Conservation (phyloP, 257 asterid genomes). For the Prunella vulgaris region DNA sequence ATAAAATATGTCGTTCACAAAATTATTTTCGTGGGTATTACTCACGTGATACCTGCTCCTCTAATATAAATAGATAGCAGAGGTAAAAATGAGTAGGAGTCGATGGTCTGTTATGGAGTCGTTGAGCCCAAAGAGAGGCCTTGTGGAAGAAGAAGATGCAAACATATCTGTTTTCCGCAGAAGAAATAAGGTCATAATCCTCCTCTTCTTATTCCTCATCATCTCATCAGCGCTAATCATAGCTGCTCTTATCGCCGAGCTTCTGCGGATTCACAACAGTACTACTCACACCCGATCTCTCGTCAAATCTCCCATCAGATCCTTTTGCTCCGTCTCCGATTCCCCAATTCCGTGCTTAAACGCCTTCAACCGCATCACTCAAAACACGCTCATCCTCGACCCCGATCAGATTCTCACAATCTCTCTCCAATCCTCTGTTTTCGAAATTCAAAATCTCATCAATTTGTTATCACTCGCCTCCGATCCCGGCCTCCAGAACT, state of each 20-base stretch:
- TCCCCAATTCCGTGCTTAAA: background rate
- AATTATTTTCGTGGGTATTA: too few relatives aligned
- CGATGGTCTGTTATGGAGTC: background rate
- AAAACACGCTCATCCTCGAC: background rate
- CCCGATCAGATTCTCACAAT: conserved; percentile 24
- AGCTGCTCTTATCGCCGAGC: conserved; percentile 13
- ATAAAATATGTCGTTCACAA: too few relatives aligned
- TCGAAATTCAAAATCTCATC: background rate
- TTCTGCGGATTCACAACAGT: background rate
- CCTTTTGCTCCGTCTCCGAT: conserved; percentile 3
- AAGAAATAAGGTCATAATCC: conserved; percentile 21
- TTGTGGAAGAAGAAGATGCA: background rate
- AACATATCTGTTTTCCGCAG: conserved; percentile 13
- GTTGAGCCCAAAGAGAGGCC: background rate
- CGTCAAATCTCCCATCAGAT: background rate
- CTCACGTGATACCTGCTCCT: too few relatives aligned
- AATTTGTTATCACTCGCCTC: background rate
- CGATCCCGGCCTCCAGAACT: background rate
- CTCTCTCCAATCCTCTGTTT: conserved; percentile 17
- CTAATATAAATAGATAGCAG: too few relatives aligned
- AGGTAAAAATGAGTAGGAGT: too few relatives aligned
- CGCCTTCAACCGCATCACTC: conserved; percentile 3
- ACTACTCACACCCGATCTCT: background rate
- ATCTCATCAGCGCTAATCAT: too few relatives aligned
- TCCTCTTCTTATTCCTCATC: conserved; percentile 1